Base-by-base conservation (phyloP, 768 basidiomycete species). In the Termitomyces heimii region DNA sequence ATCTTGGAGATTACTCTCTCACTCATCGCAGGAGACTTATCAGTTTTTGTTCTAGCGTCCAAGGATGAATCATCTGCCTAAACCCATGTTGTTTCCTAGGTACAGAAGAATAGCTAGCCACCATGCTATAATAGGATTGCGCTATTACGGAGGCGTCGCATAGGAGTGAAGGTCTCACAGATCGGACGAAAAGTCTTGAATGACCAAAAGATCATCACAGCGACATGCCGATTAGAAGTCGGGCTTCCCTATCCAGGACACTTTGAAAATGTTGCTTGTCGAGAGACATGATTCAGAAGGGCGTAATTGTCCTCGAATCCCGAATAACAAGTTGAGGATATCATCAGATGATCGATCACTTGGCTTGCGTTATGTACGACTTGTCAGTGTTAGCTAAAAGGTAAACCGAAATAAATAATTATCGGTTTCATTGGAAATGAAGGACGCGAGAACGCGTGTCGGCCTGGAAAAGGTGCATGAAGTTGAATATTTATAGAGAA, bases 171-270 rank as follows among this genome's bases (percentile, higher is more conserved):
- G 47, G 26, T n/a, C 28, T 28, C 48, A 44, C 14, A 20, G 31
- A 39, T 53, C 46, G 48, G 35, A 40, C 26, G 28, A 56, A 26
- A 26, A 39, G 28, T 51, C 50, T 50, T n/a, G 1, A 24, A 18
- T n/a, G 20, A 18, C 55, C 26, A 32, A 39, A 32, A 39, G 55
- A 31, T 18, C 16, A 40, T 52, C 28, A 26, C 35, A 51, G 48
- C 48, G 58, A 59, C 58, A 54, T 55, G 32, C 55, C 48, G 53
- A 53, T 50, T 59, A 58, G 61, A 59, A 62, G 61, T 20, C 29
- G n/a, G 24, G 50, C 49, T 32, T 26, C 54, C 58, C 35, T 37
- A 34, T 16, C 12, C 32, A 34, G 34, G 22, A 13, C 16, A 34
- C 20, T 26, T 51, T 12, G 16, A 37, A 24, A 26, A 16, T 18